Base-by-base conservation (phyloP, 441 rosid genomes). In the Sinapis alba region DNA sequence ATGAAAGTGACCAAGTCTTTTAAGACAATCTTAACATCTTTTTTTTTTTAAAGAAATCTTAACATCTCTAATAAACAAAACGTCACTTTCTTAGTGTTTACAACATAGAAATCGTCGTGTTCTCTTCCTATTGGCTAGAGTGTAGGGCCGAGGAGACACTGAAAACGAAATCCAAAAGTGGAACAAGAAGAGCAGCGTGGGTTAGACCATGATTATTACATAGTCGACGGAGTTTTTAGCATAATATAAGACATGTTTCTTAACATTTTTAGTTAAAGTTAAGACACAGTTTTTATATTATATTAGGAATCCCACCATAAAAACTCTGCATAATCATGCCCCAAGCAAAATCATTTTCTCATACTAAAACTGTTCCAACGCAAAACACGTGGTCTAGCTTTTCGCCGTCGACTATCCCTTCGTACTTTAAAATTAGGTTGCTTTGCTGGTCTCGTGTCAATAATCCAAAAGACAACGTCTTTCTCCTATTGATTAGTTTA, bases 271-370 rank as follows among this genome's bases (percentile, higher is more conserved):
- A n/a, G n/a, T n/a, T n/a, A n/a, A n/a, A n/a, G n/a, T n/a, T n/a
- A n/a, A n/a, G n/a, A n/a, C n/a, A n/a, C n/a, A n/a, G n/a, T n/a
- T n/a, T n/a, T n/a, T n/a, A n/a, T n/a, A n/a, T n/a, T n/a, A n/a
- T n/a, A n/a, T n/a, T n/a, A n/a, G n/a, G n/a, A n/a, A n/a, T n/a
- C n/a, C n/a, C n/a, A n/a, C n/a, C n/a, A n/a, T n/a, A n/a, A n/a
- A n/a, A n/a, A n/a, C n/a, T n/a, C n/a, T n/a, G n/a, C n/a, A n/a
- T n/a, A n/a, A n/a, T n/a, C n/a, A n/a, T n/a, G n/a, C n/a, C n/a
- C n/a, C n/a, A n/a, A n/a, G 76, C 47, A 77, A 71, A 71, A 71
- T 71, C 47, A 71, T 77, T 45, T 62, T 16, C 67, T 11, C 23
- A 65, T 30, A 38, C 79, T 69, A 76, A 70, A 76, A 64, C 53